phyloP scores from a whole-genome alignment of 352 stramenopile species.

The Phytophthora citrophthora region DNA sequence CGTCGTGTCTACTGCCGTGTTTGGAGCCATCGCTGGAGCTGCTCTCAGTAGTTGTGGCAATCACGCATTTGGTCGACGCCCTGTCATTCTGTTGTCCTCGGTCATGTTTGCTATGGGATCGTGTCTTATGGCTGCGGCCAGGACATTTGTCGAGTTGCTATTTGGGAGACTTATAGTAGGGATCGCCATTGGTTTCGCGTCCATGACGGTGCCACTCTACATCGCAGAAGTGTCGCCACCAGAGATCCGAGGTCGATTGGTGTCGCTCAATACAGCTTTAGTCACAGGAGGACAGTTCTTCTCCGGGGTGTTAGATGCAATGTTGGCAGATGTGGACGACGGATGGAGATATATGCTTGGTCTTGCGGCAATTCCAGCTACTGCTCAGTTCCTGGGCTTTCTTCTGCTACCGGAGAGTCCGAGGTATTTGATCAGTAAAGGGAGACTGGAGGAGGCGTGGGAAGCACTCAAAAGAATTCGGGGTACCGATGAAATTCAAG shows the following conservation, averaged over 20 bases:
- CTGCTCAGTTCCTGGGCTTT: slow-evolving; percentile 75
- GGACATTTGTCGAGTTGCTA: slow-evolving; percentile 56
- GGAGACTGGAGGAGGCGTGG: slow-evolving; percentile 51
- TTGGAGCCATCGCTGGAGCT: slow-evolving; percentile 72
- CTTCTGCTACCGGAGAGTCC: slow-evolving; percentile 78
- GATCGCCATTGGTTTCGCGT: slow-evolving; percentile 75
- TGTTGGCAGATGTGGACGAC: slow-evolving; percentile 54
- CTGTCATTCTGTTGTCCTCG: slow-evolving; percentile 74
- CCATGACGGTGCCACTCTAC: slow-evolving; percentile 84
- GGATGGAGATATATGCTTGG: slow-evolving; percentile 89
- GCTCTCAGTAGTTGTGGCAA: slow-evolving; percentile 69
- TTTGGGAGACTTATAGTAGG: slow-evolving; percentile 66
- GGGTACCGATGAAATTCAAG: slow-evolving; percentile 54
- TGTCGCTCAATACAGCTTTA: slow-evolving; percentile 79
- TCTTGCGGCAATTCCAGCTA: slow-evolving; percentile 66
- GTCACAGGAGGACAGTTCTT: slow-evolving; percentile 86
- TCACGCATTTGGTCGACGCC: slow-evolving; percentile 58
- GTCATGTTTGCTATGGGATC: slow-evolving; percentile 68
- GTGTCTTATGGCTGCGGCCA: slow-evolving; percentile 59
- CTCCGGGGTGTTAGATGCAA: slow-evolving; percentile 60
- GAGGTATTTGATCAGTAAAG: slow-evolving; percentile 63
- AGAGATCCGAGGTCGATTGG: slow-evolving; percentile 65
- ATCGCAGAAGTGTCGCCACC: slow-evolving; percentile 80
- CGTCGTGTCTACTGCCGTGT: slow-evolving; percentile 74
- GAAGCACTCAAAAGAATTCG: slow-evolving; percentile 58